Evolutionary conservation across 176 grass and related monocot species (phyloP), one percentile per base, ranked within the genome.

Genomic region (Ananas comosus): DNA sequence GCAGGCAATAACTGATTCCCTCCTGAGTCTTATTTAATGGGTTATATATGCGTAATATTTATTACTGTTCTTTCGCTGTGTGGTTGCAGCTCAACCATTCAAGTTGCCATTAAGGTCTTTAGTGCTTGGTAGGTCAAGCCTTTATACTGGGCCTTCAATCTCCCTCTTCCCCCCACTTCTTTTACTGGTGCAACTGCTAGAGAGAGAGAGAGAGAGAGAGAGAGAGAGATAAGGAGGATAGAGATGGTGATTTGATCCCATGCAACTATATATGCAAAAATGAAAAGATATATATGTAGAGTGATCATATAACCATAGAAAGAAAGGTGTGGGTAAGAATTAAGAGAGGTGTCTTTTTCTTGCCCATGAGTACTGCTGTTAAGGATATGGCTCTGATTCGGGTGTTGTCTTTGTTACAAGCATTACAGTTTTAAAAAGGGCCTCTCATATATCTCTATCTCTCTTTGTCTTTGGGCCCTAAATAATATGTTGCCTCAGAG

Each of bases 181-280:
- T 52, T 74, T 74, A 79, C 66, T 68, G 59, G 28, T 71, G 70
- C 69, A 54, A 78, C 81, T 23, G 67, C 73, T 59, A 72, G 63
- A 83, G 68, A 78, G 67, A 72, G 12, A 67, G 50, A 78, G 24
- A 71, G 22, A 53, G 14, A 76, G 53, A 48, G n/a, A 17, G 16
- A 71, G 22, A 54, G 24, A 82, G 51, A 74, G 9, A 48, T 11
- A n/a, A 29, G 58, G 24, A 13, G 17, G 48, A 63, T 49, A 71
- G 67, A 70, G 66, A 51, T 51, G 58, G 50, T 14, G 49, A 12
- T 29, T 66, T 10, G 63, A 65, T 50, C 48, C 67, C 27, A 33
- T 29, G 24, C 47, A 21, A 28, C 65, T 65, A 63, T 23, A 23
- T 23, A 23, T 67, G 67, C 50, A 64, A 80, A 21, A 21, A 17